Base-by-base conservation (phyloP, 805 yeast genomes). In the Zygotorulaspora chibaensis region DNA sequence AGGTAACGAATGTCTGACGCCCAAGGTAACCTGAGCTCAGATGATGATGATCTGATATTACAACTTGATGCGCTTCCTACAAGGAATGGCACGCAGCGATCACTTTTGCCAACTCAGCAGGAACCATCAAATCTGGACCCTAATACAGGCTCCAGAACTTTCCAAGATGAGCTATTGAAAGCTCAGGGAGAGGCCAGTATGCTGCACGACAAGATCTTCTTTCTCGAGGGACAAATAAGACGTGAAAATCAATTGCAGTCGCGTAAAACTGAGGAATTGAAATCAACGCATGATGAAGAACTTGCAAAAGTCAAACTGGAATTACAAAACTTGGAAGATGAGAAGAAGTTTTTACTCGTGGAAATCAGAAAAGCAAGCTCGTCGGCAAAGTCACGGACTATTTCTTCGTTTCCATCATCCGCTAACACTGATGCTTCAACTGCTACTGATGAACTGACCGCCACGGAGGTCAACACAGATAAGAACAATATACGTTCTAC, bases 101-200 rank as follows among this genome's bases (percentile, higher is more conserved):
- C 13, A n/a, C 26, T 25, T 20, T 20, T 23, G 15, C 8, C 12
- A 9, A 11, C 13, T 26, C 38, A 12, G 9, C 34, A 9, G 15
- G 13, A 34, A 10, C 12, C 35, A 18, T 3, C 37, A 18, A 16
- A 4, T 8, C 15, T 9, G 27, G 25, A 15, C 20, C 10, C 28
- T 9, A 26, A 30, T 25, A 28, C 20, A 11, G 27, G 13, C 23
- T 28, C 11, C 11, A 13, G 6, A 35, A 27, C 37, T 37, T 27
- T 30, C 35, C 8, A 29, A 18, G 18, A 42, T 38, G 67, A 68
- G 34, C 51, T 80, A n/a, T 71, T 69, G 44, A 67, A 73, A 29
- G 83, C 87, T 4, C 77, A 77, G 45, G 97, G 97, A 2, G 96
- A 90, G 58, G 81, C 86, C 30, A 81, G 93, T 11, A 81, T 89